Base-by-base conservation (phyloP, 2,329 filamentous ascomycete genomes). In the Fusarium sp. region DNA sequence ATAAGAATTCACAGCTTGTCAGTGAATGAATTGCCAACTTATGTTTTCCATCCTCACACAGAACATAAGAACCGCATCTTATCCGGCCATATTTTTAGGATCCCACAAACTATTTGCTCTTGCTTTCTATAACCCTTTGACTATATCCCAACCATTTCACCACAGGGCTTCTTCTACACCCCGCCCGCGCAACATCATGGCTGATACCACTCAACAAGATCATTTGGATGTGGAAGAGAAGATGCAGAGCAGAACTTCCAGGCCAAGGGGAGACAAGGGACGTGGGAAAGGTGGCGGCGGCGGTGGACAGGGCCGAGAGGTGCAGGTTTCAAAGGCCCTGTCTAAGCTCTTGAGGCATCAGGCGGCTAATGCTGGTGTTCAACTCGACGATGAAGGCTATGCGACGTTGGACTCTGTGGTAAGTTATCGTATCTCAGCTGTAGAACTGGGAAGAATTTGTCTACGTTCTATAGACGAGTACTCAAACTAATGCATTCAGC, bases 331-430 rank as follows among this genome's bases (percentile, higher is more conserved):
- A 9, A 85, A 81, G 68, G 84, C 85, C 13, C 76, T 89, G 44
- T 88, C 85, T 17, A 79, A 75, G 66, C 77, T 89, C 47, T 75
- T 89, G 61, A 77, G 87, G 32, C 87, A 89, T 66, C 85, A 87
- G 78, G 87, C 86, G 10, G 78, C 78, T 50, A 84, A 82, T 39
- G 87, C 84, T 20, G 87, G 87, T 6, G 81, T 90, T 46, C 71
- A 76, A 71, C 82, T 90, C 9, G 87, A 90, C 72, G 77, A 71
- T 2, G 87, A 88, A 73, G 89, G 89, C 0, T 90, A 81, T 74
- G 88, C 87, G 41, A 79, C 82, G 44, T 75, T 90, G 57, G 84
- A 88, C 67, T 77, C 80, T 58, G 88, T 90, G 75, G 87, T 89
- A 74, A 83, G 87, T 84, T 20, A 51, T 53, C 3, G 4, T 9